Conservation (phyloP, 2,329 filamentous ascomycete species). For the Macroventuria anomochaeta region DNA sequence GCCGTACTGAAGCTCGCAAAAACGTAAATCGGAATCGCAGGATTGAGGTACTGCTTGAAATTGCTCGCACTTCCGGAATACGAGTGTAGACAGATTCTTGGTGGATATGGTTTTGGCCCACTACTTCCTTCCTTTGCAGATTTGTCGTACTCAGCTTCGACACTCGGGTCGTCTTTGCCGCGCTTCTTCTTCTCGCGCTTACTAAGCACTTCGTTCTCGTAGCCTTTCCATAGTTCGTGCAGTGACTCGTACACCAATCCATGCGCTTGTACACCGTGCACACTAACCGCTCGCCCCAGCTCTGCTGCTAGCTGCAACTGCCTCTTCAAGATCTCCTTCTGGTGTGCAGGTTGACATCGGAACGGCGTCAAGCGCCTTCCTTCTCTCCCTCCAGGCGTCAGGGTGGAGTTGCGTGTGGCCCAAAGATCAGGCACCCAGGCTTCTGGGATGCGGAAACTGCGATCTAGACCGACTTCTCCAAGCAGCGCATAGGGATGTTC, state of each 20-base stretch:
- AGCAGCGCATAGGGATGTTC: conserved; percentile 70
- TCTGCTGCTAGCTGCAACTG: conserved; percentile 76
- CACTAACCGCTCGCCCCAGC: conserved; percentile 68
- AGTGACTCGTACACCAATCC: conserved; percentile 72
- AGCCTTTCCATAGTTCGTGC: conserved; percentile 71
- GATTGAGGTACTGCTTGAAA: conserved; percentile 78
- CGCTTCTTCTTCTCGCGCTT: conserved; percentile 60
- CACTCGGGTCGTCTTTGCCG: conserved; percentile 23
- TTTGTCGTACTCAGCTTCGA: conserved; percentile 10
- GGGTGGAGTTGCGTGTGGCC: conserved; percentile 52
- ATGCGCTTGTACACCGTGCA: conserved; percentile 79
- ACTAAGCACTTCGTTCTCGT: conserved; percentile 68
- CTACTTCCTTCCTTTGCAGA: conserved; percentile 4
- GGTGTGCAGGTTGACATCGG: conserved; percentile 72
- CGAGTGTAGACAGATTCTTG: conserved; percentile 90
- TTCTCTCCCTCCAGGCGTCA: conserved; percentile 75
- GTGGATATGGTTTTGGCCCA: conserved; percentile 72
- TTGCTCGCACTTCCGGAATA: conserved; percentile 81
- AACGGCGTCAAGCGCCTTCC: conserved; percentile 71
- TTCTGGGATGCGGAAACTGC: conserved; percentile 74
- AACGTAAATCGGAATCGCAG: conserved; percentile 73
- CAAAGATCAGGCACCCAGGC: conserved; percentile 56
- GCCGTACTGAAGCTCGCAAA: conserved; percentile 88
- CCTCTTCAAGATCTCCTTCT: conserved; percentile 68
- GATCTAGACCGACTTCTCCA: conserved; percentile 80